phyloP scores from a whole-genome alignment of 2,329 filamentous ascomycete species.

The Trichoderma sp. region DNA sequence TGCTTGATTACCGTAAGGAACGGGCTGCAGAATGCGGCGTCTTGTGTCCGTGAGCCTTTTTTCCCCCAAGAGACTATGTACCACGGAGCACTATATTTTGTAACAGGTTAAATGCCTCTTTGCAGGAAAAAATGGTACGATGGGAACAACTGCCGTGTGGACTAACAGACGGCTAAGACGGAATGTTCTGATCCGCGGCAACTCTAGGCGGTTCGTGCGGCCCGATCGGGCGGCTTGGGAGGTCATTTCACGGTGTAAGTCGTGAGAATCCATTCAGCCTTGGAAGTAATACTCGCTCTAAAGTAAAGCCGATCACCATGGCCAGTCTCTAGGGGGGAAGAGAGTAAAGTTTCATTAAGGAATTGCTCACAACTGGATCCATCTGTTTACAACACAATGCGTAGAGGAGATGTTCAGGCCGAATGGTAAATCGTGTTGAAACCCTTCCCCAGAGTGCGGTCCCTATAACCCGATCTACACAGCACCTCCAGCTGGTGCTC shows the following conservation, averaged over 20 bases:
- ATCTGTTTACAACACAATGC: background rate
- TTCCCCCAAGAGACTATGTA: background rate
- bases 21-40: background rate
- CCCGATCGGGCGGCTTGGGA: background rate
- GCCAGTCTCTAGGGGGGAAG: too few species aligned
- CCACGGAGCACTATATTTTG: background rate
- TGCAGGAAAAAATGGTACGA: background rate
- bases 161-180: background rate
- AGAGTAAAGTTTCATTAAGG: too few species aligned
- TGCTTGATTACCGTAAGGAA: background rate
- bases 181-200: background rate
- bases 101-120: background rate
- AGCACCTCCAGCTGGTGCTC: background rate
- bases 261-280: background rate
- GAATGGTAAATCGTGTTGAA: background rate
- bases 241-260: background rate
- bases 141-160: background rate
- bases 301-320: background rate
- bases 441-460: background rate
- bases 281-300: background rate
- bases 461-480: background rate
- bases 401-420: background rate
- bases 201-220: background rate
- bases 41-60: background rate
- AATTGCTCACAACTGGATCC: background rate